Evolutionary conservation across 805 yeast genomes (phyloP).

Genomic region (Vanderwaltozyma yarrowii): DNA sequence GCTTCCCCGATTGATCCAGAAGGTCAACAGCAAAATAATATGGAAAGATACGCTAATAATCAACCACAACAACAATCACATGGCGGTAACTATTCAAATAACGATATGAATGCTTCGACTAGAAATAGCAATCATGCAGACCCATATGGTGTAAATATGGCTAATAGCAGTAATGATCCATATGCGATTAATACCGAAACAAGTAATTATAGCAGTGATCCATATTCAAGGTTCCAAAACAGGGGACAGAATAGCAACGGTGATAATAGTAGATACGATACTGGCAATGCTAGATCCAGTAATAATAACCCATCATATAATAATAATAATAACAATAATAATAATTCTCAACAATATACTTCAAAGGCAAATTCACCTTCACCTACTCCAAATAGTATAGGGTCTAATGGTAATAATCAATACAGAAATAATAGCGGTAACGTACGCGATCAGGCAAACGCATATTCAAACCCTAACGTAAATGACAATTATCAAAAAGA

Average conservation of each 20-base stretch:
- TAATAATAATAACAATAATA: too few species aligned
- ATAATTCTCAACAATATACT: too few species aligned
- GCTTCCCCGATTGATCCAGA: not conserved
- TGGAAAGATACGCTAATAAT: not conserved
- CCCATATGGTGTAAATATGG: not conserved
- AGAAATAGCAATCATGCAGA: not conserved
- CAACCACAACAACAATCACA: not conserved
- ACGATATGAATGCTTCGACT: not conserved
- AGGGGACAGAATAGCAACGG: too few species aligned
- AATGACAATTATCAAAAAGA: not conserved
- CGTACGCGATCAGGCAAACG: too few species aligned
- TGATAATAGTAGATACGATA: not conserved
- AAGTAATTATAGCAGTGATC: not conserved
- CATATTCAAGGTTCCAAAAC: conserved; percentile 1
- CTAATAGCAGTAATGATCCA: conserved; percentile 1
- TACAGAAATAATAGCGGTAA: too few species aligned
- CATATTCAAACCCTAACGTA: not conserved
- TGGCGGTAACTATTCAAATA: not conserved
- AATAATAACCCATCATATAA: not conserved
- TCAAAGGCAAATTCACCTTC: too few species aligned
- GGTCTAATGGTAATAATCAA: too few species aligned
- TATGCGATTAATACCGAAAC: not conserved
- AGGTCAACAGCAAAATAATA: not conserved
- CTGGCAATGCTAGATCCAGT: not conserved
- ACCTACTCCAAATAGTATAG: too few species aligned